Conservation (phyloP, 108 stramenopile genomes). For the Skeletonema tropicum region DNA sequence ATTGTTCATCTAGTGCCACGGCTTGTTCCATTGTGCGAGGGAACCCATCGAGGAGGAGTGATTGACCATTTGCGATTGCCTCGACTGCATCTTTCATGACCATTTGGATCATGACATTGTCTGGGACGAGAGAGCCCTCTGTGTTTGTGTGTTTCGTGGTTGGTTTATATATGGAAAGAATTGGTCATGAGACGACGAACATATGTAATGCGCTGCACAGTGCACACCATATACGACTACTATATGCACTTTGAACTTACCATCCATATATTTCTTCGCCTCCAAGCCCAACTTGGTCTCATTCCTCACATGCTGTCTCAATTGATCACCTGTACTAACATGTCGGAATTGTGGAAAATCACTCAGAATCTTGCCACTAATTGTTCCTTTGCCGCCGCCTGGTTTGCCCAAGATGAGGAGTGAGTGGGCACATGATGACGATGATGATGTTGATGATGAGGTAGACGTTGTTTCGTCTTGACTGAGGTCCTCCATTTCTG, state of each 20-base stretch:
- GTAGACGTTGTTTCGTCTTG: neutral
- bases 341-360: constrained; percentile 90
- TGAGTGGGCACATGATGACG: constrained; percentile 42
- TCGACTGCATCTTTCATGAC: constrained; percentile 81
- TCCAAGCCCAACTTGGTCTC: constrained; percentile 81
- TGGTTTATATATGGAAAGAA: neutral
- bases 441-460: neutral
- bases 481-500: neutral
- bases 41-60: constrained; percentile 94
- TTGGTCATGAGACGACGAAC: neutral
- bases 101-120: constrained; percentile 90
- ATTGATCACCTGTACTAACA: constrained; percentile 94
- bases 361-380: constrained; percentile 87
- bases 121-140: constrained; percentile 89
- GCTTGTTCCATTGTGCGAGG: constrained; percentile 96
- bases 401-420: constrained; percentile 91
- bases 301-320: constrained; percentile 89
- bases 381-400: constrained; percentile 98
- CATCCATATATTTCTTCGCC: constrained; percentile 90
- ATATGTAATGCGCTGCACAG: too few species aligned
- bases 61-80: constrained; percentile 60
- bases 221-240: too few species aligned
- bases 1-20: constrained; percentile 77
- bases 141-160: neutral
- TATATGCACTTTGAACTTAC: constrained; percentile 28